Evolutionary conservation across 306 rosid species (phyloP), one percentile per base, ranked within the genome.

Genomic region (Cyclanthera cordifolia): DNA sequence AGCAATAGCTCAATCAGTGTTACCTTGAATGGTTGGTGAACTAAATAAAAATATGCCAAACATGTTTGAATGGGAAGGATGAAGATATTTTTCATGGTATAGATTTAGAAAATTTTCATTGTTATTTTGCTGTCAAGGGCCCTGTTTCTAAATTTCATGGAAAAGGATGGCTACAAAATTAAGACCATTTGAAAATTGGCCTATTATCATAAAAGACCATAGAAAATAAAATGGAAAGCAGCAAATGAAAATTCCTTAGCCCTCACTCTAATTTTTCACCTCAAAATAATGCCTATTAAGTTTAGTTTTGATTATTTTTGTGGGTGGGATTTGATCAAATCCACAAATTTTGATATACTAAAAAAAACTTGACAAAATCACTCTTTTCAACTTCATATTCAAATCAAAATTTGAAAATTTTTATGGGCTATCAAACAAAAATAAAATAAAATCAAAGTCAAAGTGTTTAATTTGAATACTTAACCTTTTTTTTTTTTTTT

Each of bases 241-340:
- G 70, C 70, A 41, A 23, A 65, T 63, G 11, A 41, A 20, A 39
- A 21, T 63, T 63, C 50, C 7, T 63, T 41, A 25, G 51, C 20
- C 51, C 69, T 63, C 30, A 20, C 27, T 63, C 68, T 63, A 63
- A 1, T 7, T 37, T 6, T 43, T 41, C 3, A 14, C 19, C 17
- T 77, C 68, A 52, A 74, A 67, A 64, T 67, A 63, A 55, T 53
- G 75, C 75, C 77, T 49, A 72, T 70, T 70, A 69, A 71, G 66
- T 56, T 73, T 60, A 71, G 51, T 72, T 51, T 81, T 74, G 76
- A 78, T 89, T 81, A 67, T n/a, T n/a, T n/a, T n/a, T n/a, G n/a
- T n/a, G n/a, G 83, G 88, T 77, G 69, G 79, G 81, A 82, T 80
- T 28, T 69, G 13, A 14, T 76, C 76, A 65, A 74, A 19, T 60